Conservation (phyloP, 345 rosid genomes). For the Microthlaspi erraticum region DNA sequence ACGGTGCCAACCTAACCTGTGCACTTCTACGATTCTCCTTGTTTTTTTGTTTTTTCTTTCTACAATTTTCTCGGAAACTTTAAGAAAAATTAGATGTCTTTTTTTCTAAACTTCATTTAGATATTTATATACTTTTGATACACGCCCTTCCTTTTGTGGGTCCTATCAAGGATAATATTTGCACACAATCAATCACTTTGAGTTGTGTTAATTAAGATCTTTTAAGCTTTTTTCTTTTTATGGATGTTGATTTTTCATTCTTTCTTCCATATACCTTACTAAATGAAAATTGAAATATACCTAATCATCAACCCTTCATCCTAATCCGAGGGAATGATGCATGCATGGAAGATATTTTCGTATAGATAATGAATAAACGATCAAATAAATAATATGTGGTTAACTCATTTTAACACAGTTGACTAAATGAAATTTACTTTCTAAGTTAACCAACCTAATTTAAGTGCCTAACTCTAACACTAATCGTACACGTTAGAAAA, state of each 20-base stretch:
- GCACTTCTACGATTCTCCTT: conserved; percentile 15
- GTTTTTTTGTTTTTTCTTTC: not conserved
- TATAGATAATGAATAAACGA: not conserved
- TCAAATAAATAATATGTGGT: not conserved
- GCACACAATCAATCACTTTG: conserved; percentile 38
- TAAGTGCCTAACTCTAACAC: conserved; percentile 15
- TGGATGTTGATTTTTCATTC: conserved; percentile 32
- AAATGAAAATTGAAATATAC: conserved; percentile 27
- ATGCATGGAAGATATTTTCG: conserved; percentile 26
- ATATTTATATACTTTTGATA: conserved; percentile 41
- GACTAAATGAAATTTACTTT: not conserved
- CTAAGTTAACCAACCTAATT: not conserved
- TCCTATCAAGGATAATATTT: conserved; percentile 26
- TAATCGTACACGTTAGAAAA: conserved; percentile 1
- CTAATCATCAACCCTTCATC: conserved; percentile 16
- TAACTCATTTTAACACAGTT: not conserved
- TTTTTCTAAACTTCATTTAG: conserved; percentile 15
- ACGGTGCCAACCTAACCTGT: conserved; percentile 21
- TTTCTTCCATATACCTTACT: conserved; percentile 20
- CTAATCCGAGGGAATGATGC: conserved; percentile 17
- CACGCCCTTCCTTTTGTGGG: conserved; percentile 41
- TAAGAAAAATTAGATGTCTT: not conserved
- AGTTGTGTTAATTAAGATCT: conserved; percentile 13
- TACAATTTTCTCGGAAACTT: not conserved
- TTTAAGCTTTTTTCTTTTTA: conserved; percentile 7